phyloP scores from a whole-genome alignment of 805 yeast genomes.

The Suhomyces emberorum region DNA sequence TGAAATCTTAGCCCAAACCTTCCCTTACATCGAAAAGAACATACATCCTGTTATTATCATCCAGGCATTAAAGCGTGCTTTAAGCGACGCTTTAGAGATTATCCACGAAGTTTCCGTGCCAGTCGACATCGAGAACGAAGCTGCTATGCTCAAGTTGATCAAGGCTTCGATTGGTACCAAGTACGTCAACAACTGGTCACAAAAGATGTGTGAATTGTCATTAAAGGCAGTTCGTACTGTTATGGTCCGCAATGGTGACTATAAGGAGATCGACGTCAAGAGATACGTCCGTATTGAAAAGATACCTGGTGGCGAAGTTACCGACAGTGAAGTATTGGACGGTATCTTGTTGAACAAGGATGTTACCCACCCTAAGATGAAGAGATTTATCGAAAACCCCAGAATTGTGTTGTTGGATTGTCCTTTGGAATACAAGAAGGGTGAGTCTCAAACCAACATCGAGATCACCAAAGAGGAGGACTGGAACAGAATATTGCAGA shows the following conservation, averaged over 20 bases:
- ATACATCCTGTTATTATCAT: conserved; percentile 97
- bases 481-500: conserved; percentile 92
- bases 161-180: conserved; percentile 94
- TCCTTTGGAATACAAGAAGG: conserved; percentile 97
- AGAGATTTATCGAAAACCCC: conserved; percentile 83
- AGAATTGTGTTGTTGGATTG: conserved; percentile 87
- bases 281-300: conserved; percentile 92
- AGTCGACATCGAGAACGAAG: conserved; percentile 79
- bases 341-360: conserved; percentile 95
- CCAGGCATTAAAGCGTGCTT: conserved; percentile 87
- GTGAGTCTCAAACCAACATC: conserved; percentile 97
- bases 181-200: conserved; percentile 87
- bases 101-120: conserved; percentile 80
- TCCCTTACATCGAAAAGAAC: conserved; percentile 90
- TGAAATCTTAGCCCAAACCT: conserved; percentile 91
- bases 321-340: conserved; percentile 81
- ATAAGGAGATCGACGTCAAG: conserved; percentile 86
- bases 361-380: conserved; percentile 98
- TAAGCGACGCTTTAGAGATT: conserved; percentile 84
- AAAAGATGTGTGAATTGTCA: conserved; percentile 85
- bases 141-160: conserved; percentile 81
- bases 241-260: conserved; percentile 53
- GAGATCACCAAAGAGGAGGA: conserved; percentile 95
- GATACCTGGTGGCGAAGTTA: conserved; percentile 96
- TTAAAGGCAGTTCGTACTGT: conserved; percentile 87